Base-by-base conservation (phyloP, 139 green algal genomes). In the Chlamydomonas applanata region DNA sequence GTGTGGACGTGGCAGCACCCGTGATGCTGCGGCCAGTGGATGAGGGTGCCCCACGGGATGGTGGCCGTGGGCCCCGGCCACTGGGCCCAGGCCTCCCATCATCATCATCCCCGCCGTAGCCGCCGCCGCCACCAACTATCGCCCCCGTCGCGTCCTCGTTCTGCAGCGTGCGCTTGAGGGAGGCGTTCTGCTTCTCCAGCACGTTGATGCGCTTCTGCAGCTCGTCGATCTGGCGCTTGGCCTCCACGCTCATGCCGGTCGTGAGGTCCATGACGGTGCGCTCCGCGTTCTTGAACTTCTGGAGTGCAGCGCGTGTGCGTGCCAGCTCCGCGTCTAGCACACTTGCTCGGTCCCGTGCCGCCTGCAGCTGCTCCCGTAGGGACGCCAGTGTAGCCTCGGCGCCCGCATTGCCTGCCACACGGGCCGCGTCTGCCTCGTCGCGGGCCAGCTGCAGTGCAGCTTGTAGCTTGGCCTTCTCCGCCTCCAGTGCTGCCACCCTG, bases 181-280 rank as follows among this genome's bases (percentile, higher is more conserved):
- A 34, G 14, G 74, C 40, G 73, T 88, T 87, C 57, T 87, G 81
- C 36, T 56, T 71, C 65, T 91, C 83, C 53, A 91, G 74, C 32
- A 88, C 81, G 30, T 81, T 67, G 17, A 88, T 71, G 5, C 79
- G 56, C 64, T 78, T 85, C 74, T 86, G 67, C 59, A 91, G 68
- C 35, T 86, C 80, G 59, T 91, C 86, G 4, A 83, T 76, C 71
- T 89, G 84, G 2, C 69, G 68, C 44, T 67, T 77, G n/a, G 71
- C 70, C 35, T 86, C 81, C 14, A 86, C 57, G 34, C 71, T 78
- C 76, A 86, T 81, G 35, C 81, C 81, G 11, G 69, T 83, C 16
- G 76, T 81, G 20, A 86, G 77, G 59, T 86, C 81, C 34, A 86
- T 72, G 17, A 82, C 70, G 5, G 74, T 70, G 4, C 54, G 46